Evolutionary conservation across 352 stramenopile genomes (phyloP).

Genomic region (Phytophthora idaei): DNA sequence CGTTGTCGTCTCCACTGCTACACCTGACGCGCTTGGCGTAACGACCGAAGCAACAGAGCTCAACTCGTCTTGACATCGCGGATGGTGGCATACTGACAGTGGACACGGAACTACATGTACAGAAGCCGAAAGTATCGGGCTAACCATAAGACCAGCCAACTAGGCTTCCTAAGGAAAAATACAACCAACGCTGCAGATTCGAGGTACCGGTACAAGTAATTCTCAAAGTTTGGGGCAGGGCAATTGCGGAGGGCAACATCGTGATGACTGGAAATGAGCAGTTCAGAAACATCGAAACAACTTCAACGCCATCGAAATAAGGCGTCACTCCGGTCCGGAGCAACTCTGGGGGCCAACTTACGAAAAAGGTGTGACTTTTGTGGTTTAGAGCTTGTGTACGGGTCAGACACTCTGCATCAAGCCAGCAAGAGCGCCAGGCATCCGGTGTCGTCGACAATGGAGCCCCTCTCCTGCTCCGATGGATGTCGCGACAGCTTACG

Average conservation of each 20-base stretch:
- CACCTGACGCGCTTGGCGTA: constrained; percentile 25
- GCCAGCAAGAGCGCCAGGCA: constrained; percentile 41
- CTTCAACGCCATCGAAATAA: constrained; percentile 23
- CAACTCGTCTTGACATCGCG: background rate
- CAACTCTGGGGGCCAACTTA: constrained; percentile 11
- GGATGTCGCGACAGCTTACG: constrained; percentile 1
- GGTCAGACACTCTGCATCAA: constrained; percentile 25
- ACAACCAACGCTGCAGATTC: constrained; percentile 1
- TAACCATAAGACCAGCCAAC: background rate
- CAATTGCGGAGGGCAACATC: background rate
- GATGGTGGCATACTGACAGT: constrained; percentile 2
- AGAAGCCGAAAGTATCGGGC: constrained; percentile 1
- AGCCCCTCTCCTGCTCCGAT: background rate
- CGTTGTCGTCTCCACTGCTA: constrained; percentile 15
- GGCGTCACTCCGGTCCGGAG: background rate
- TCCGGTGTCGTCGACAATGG: constrained; percentile 29
- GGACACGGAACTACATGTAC: background rate
- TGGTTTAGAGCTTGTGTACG: background rate
- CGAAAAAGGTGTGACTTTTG: constrained; percentile 26
- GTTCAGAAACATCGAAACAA: constrained; percentile 18
- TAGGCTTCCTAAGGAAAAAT: constrained; percentile 6
- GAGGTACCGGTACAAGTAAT: background rate
- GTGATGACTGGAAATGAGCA: constrained; percentile 18
- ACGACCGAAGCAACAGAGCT: constrained; percentile 8
- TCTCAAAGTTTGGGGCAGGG: background rate